A percentile compares a stretch with the other conserved stretches of the same genome.
Evolutionary conservation across 1,284 basidiomycete species (phyloP).

Genomic region (Ceratobasidium sp.): DNA sequence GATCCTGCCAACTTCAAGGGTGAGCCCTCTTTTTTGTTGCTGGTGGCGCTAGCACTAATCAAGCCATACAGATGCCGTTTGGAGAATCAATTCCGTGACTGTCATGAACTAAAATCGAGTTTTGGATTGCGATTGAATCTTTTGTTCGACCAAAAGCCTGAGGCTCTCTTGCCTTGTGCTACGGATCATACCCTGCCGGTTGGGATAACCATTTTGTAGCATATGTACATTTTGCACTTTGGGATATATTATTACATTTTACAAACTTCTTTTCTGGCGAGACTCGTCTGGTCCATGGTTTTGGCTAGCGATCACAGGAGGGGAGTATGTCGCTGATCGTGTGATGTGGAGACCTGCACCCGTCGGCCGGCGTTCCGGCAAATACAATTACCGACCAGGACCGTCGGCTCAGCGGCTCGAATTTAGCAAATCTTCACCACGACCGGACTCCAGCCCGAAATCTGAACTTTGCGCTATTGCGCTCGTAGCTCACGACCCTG

Average conservation of each 20-base stretch:
- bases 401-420: neutral
- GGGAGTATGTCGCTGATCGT: too few relatives aligned
- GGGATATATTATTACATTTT: neutral
- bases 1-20: constrained; percentile 67
- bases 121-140: too few relatives aligned
- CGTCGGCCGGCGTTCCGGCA: too few relatives aligned
- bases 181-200: neutral
- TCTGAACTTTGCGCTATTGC: too few relatives aligned
- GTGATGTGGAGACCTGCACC: too few relatives aligned
- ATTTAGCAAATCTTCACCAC: constrained; percentile 11
- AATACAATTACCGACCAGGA: neutral
- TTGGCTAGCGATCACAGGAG: too few relatives aligned
- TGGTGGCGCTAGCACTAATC: constrained; percentile 37
- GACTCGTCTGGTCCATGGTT: too few relatives aligned
- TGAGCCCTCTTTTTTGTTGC: constrained; percentile 49
- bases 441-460: neutral
- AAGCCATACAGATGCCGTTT: constrained; percentile 57
- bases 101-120: constrained; percentile 31
- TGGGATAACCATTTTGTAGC: constrained; percentile 2
- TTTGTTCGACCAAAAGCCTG: neutral
- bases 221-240: neutral
- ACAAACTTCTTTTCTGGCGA: neutral
- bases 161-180: neutral
- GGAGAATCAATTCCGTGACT: constrained; percentile 59
- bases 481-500: neutral